These are phyloP conservation scores for Phaffomyces antillensis DNA, from an alignment of 805 yeast genomes.

Conservation along the genomic window DNA sequence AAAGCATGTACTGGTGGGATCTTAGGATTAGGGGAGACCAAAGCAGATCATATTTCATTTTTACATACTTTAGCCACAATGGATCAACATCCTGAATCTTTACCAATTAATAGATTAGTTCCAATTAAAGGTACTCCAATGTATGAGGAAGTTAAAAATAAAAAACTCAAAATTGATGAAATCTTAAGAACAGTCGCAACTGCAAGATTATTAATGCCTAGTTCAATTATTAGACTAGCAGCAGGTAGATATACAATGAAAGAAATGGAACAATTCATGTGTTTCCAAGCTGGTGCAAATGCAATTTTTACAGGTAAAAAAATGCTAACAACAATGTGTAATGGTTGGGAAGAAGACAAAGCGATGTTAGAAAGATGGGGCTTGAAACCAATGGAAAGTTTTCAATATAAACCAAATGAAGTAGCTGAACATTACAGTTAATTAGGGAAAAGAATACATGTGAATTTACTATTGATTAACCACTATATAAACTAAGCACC, in stretches of 20 bases:
- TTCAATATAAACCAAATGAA: slow-evolving; percentile 19
- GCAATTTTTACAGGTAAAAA: slow-evolving; percentile 77
- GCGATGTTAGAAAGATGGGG: slow-evolving; percentile 69
- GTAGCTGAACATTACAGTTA: slow-evolving; percentile 1
- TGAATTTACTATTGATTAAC: too few relatives aligned
- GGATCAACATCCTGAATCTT: slow-evolving; percentile 70
- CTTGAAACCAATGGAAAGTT: slow-evolving; percentile 46
- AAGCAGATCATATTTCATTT: slow-evolving; percentile 64
- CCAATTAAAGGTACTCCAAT: slow-evolving; percentile 76
- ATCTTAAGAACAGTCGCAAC: slow-evolving; percentile 67
- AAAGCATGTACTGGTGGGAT: slow-evolving; percentile 77
- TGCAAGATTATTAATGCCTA: slow-evolving; percentile 70
- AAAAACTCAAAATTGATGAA: slow-evolving; percentile 49
- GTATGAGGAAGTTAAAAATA: slow-evolving; percentile 43
- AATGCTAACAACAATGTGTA: slow-evolving; percentile 78
- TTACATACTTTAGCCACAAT: slow-evolving; percentile 59
- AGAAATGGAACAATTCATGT: slow-evolving; percentile 65
- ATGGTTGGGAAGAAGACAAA: slow-evolving; percentile 79
- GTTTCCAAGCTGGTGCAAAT: slow-evolving; percentile 73
- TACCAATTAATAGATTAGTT: slow-evolving; percentile 76
- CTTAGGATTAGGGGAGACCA: slow-evolving; percentile 69
- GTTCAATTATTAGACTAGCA: slow-evolving; percentile 61
- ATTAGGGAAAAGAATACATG: not conserved
- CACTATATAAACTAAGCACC: slow-evolving; percentile 3
- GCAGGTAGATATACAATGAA: slow-evolving; percentile 82